Conservation (phyloP, 2,329 filamentous ascomycete genomes). For the Aspergillus cejpii region DNA sequence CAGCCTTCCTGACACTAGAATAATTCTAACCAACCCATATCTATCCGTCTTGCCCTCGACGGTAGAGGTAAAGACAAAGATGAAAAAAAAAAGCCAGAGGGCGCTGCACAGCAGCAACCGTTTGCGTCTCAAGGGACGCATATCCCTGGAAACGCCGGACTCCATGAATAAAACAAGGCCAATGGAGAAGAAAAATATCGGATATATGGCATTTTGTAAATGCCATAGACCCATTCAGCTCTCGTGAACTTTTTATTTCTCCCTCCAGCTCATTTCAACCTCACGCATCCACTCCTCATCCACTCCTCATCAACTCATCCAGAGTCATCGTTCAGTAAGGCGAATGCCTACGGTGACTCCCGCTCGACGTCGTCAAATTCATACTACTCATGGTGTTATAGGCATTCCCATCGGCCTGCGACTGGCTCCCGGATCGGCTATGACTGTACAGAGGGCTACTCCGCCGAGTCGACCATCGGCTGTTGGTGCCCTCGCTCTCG, state of each 20-base stretch:
- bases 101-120: slow-evolving; percentile 13
- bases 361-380: slow-evolving; percentile 7
- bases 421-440: slow-evolving; percentile 11
- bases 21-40: neutral
- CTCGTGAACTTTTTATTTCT: neutral
- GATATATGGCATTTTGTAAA: neutral
- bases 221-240: neutral
- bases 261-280: neutral
- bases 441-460: slow-evolving; percentile 13
- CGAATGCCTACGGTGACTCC: slow-evolving; percentile 5
- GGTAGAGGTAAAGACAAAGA: slow-evolving; percentile 1
- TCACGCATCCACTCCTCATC: neutral
- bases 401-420: slow-evolving; percentile 9
- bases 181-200: neutral
- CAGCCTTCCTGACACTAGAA: neutral
- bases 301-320: slow-evolving; percentile 7
- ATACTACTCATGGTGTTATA: slow-evolving; percentile 11
- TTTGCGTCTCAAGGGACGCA: neutral
- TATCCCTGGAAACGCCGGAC: slow-evolving; percentile 5
- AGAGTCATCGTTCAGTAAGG: slow-evolving; percentile 8
- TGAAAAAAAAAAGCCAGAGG: slow-evolving; percentile 4
- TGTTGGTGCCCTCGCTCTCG: slow-evolving; percentile 10
- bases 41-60: slow-evolving; percentile 9
- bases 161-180: neutral
- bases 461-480: slow-evolving; percentile 10